Evolutionary conservation across 2,329 filamentous ascomycete genomes (phyloP), one percentile per base, ranked within the genome.

Genomic region (Coniochaeta pulveracea): DNA sequence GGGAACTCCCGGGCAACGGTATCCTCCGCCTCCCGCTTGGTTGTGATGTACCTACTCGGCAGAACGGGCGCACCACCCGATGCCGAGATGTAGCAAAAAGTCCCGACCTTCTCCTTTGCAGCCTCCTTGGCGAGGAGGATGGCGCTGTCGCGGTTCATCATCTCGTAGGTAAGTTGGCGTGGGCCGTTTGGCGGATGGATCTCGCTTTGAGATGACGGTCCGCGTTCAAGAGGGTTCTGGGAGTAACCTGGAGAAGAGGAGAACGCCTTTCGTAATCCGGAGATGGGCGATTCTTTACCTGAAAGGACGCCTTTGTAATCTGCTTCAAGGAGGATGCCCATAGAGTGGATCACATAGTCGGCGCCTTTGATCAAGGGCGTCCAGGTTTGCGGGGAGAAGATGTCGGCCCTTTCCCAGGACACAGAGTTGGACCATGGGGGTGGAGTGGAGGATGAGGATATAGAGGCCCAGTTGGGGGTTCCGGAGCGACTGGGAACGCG

Each of bases 251-350:
- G 80, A 3, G 70, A 67, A 1, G 73, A 54, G 33, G 77, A 76
- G 54, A 96, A 93, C 17, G 85, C 85, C 47, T 80, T 78, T 40
- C 74, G 72, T 10, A 98, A 63, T 2, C 85, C 89, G 6, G 75
- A 59, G 34, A 93, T 58, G n/a, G 85, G 76, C 1, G 83, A 85
- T 48, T 94, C 88, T 39, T 73, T 76, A 33, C 91, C 91, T 14
- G 76, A 80, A 17, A 98, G 54, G 11, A 94, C 80, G 45, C 82
- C 83, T 60, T 98, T 98, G 73, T 98, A 98, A 64, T 98, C 91
- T 32, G 88, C 86, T 63, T 98, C 91, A 8, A 98, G 73, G 12
- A 98, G 69, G 47, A 98, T 95, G 8, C 91, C 91, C 80, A 96
- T 88, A 49, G 72, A 85, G 66, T 98, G 91, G 29, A 98, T 80